Percentiles rank a stretch among this genome's conserved stretches.
Evolutionary conservation across 192 early-diverging fungal species (phyloP).

Genomic region (Allomyces macrogynus): DNA sequence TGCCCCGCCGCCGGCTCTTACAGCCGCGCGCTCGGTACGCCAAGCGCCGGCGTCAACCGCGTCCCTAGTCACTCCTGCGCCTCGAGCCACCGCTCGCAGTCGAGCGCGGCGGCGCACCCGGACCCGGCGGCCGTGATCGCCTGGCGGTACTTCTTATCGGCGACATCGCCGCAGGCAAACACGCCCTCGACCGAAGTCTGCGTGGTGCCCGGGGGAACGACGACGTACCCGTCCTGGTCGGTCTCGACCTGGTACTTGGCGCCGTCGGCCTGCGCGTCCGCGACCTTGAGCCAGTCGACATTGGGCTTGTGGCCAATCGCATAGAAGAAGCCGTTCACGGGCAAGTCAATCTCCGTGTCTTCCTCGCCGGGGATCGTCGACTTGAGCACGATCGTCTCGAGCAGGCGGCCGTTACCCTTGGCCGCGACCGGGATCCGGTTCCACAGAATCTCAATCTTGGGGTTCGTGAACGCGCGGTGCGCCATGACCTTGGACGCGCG

Average conservation of each 20-base stretch:
- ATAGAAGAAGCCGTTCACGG: slow-evolving; percentile 86
- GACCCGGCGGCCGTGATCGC: slow-evolving; percentile 90
- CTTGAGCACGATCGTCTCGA: slow-evolving; percentile 49
- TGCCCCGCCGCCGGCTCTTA: no score
- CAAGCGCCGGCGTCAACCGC: no score
- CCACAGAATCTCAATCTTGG: slow-evolving; percentile 85
- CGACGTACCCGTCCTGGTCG: slow-evolving; percentile 79
- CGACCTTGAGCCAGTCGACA: slow-evolving; percentile 11
- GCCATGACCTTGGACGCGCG: slow-evolving; percentile 97
- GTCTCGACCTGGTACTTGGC: slow-evolving; percentile 49
- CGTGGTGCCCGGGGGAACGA: slow-evolving; percentile 44
- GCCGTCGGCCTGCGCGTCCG: slow-evolving; percentile 21
- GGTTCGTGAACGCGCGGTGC: slow-evolving; percentile 55
- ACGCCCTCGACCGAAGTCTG: slow-evolving; percentile 77
- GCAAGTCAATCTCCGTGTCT: slow-evolving; percentile 36
- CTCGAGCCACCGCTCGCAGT: slow-evolving; percentile 87
- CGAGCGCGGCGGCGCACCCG: slow-evolving; percentile 94
- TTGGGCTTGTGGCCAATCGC: slow-evolving; percentile 94
- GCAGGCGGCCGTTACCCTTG: slow-evolving; percentile 64
- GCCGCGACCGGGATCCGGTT: slow-evolving; percentile 68
- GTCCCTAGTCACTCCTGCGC: slow-evolving; percentile 18
- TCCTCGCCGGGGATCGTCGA: slow-evolving; percentile 41
- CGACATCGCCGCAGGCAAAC: slow-evolving; percentile 95
- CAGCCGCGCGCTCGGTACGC: no score
- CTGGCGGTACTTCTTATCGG: slow-evolving; percentile 90